These are phyloP conservation scores for Ascochyta rabiei DNA, from an alignment of 2,329 filamentous ascomycete genomes.

Conservation along the genomic window DNA sequence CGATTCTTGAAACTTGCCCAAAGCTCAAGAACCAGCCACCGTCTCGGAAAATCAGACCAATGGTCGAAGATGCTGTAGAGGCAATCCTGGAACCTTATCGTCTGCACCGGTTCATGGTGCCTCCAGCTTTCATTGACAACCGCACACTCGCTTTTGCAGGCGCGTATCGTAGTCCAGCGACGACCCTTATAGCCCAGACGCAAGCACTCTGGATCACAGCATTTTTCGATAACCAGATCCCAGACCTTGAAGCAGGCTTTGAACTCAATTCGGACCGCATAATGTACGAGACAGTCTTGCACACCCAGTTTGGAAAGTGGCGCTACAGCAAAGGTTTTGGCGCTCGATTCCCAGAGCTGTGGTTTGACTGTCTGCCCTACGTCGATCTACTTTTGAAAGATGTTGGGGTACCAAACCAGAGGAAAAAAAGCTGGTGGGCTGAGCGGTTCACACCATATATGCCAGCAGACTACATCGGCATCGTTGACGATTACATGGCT, in stretches of 20 bases:
- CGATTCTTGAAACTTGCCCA: constrained; percentile 62
- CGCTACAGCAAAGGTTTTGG: constrained; percentile 40
- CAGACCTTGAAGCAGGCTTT: background rate
- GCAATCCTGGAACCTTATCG: constrained; percentile 46
- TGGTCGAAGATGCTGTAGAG: constrained; percentile 10
- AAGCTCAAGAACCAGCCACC: constrained; percentile 59
- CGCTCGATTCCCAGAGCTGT: constrained; percentile 36
- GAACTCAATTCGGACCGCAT: constrained; percentile 11
- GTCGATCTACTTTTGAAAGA: constrained; percentile 38
- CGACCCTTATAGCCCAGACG: constrained; percentile 43
- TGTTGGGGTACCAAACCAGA: constrained; percentile 26
- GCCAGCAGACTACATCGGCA: constrained; percentile 33
- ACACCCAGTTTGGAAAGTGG: constrained; percentile 41
- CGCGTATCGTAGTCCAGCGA: constrained; percentile 46
- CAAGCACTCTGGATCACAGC: constrained; percentile 61
- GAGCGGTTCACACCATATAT: constrained; percentile 34
- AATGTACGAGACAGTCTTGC: constrained; percentile 36
- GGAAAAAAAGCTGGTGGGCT: constrained; percentile 31
- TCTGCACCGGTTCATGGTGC: constrained; percentile 53
- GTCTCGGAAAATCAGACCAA: constrained; percentile 13
- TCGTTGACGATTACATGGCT: constrained; percentile 31
- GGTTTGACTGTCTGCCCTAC: constrained; percentile 41
- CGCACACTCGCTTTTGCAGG: constrained; percentile 52
- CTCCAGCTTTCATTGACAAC: constrained; percentile 38
- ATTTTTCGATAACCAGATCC: constrained; percentile 63